These are phyloP conservation scores for Musa beccarii DNA, from an alignment of 176 grass and related monocot genomes.

Conservation along the genomic window DNA sequence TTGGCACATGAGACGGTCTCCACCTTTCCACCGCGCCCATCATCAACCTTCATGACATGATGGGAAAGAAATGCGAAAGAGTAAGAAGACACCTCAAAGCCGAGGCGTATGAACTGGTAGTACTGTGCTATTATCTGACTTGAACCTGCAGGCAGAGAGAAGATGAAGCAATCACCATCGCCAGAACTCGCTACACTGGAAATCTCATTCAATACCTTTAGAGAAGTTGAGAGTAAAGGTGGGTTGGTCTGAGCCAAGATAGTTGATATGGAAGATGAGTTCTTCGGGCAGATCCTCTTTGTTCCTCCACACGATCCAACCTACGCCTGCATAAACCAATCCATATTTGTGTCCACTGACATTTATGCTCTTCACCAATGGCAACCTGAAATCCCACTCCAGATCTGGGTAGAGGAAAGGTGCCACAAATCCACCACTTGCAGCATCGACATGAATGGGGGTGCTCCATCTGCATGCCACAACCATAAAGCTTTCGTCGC, in stretches of 20 bases:
- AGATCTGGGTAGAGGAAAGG: slow-evolving; percentile 70
- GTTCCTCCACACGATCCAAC: slow-evolving; percentile 50
- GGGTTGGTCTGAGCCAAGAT: slow-evolving; percentile 65
- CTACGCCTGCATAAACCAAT: slow-evolving; percentile 64
- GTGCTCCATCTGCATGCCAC: slow-evolving; percentile 43
- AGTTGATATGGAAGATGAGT: slow-evolving; percentile 86
- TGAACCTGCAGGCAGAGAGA: slow-evolving; percentile 28
- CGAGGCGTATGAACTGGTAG: slow-evolving; percentile 68
- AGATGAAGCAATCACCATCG: not conserved
- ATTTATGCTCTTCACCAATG: slow-evolving; percentile 77
- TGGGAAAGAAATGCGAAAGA: not conserved
- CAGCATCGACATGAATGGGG: slow-evolving; percentile 62
- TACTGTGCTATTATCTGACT: slow-evolving; percentile 83
- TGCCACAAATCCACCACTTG: slow-evolving; percentile 75
- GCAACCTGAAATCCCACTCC: slow-evolving; percentile 71
- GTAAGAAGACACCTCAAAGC: slow-evolving; percentile 45
- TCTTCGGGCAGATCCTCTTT: slow-evolving; percentile 69
- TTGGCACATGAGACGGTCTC: too few relatives aligned
- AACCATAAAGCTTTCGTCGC: not conserved
- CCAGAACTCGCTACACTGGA: too few relatives aligned
- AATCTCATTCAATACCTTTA: slow-evolving; percentile 27
- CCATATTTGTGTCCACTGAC: slow-evolving; percentile 72
- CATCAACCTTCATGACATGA: too few relatives aligned
- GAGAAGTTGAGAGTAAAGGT: slow-evolving; percentile 85
- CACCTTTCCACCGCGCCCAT: too few relatives aligned